Evolutionary conservation across 345 rosid genomes (phyloP), one percentile per base, ranked within the genome.

Genomic region (Salix exigua): DNA sequence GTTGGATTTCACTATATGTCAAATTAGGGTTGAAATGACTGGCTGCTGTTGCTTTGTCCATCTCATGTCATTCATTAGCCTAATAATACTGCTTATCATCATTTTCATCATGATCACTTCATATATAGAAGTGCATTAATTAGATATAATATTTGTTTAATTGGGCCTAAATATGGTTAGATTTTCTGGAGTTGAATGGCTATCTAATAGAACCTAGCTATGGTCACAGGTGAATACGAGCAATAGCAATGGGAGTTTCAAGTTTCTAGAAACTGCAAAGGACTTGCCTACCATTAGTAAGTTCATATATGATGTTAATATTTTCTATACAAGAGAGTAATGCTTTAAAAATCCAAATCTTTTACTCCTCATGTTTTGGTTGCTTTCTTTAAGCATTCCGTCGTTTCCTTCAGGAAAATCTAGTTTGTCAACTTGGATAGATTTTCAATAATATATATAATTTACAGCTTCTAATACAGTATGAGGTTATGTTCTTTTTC

Each of bases 231-330:
- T 89, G 78, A 87, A 66, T 71, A 40, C 80, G 19, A 82, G 83
- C 76, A 78, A 78, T 17, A 83, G 79, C 68, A 70, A 81, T 72
- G 88, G 87, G 77, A 85, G 85, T 77, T 88, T 89, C 86, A 84
- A 85, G 91, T 96, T 93, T 87, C 94, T 96, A 12, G 91, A 93
- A 87, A 77, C 84, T 75, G 94, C 86, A 2, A 93, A 89, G 89
- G 89, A 90, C 82, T 76, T 91, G 86, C 98, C 97, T 58, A 94
- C 92, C 28, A 90, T 93, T 63, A 87, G 96, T 96, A 88, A 81
- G 98, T 88, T 77, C 73, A 8, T 25, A 72, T 58, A 35, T 42
- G 38, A 23, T 21, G 48, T 7, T 62, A 66, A 62, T 16, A 35
- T 5, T 10, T 64, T 74, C n/a, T 31, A 10, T 53, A 17, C 28